These are phyloP conservation scores for Yamadazyma siamensis DNA, from an alignment of 1,139 yeast genomes.

Conservation along the genomic window DNA sequence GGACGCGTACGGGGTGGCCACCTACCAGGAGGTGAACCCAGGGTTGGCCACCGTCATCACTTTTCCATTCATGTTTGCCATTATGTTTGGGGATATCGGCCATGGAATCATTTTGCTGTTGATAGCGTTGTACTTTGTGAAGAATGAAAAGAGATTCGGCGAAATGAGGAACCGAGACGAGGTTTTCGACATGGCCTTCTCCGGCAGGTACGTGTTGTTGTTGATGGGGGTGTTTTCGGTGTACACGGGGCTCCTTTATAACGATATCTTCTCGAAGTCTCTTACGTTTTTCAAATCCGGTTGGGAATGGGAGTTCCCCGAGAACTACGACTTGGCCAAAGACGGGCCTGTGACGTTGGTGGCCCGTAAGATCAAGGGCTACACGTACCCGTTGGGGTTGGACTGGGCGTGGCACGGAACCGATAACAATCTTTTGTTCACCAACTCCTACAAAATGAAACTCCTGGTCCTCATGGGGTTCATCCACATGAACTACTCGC, in stretches of 20 bases:
- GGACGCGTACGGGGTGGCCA: slow-evolving; percentile 93
- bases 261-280: slow-evolving; percentile 87
- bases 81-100: slow-evolving; percentile 98
- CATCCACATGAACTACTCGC: slow-evolving; percentile 89
- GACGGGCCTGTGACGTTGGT: slow-evolving; percentile 43
- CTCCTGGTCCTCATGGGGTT: slow-evolving; percentile 93
- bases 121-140: slow-evolving; percentile 68
- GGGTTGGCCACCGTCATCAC: slow-evolving; percentile 93
- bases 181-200: slow-evolving; percentile 92
- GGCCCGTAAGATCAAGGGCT: slow-evolving; percentile 56
- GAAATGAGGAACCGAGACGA: slow-evolving; percentile 77
- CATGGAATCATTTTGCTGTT: slow-evolving; percentile 82
- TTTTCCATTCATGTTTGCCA: slow-evolving; percentile 97
- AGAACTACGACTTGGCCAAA: slow-evolving; percentile 62
- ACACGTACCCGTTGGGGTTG: slow-evolving; percentile 72
- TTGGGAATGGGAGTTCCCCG: slow-evolving; percentile 80
- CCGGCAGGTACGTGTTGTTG: slow-evolving; percentile 84
- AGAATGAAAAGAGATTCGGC: slow-evolving; percentile 63
- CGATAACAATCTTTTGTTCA: slow-evolving; percentile 82
- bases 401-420: slow-evolving; percentile 98
- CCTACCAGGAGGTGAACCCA: slow-evolving; percentile 94
- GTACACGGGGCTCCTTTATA: slow-evolving; percentile 90
- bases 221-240: slow-evolving; percentile 93
- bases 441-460: slow-evolving; percentile 96
- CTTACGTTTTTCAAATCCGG: slow-evolving; percentile 84